Conservation (phyloP, 305 asterid species). For the Fraxinus velutina region DNA sequence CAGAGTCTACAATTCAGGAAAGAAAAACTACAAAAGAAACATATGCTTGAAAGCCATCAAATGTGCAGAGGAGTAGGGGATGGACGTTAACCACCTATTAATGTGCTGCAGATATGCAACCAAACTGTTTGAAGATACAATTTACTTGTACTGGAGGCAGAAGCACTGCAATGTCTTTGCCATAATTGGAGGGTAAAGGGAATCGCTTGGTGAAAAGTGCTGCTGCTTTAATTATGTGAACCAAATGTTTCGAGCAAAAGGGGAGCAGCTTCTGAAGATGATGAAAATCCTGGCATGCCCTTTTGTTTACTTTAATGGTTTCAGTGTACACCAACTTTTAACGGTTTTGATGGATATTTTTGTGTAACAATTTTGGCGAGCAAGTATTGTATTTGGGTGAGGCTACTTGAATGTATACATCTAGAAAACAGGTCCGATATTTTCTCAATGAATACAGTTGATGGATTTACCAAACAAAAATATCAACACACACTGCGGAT, state of each 20-base stretch:
- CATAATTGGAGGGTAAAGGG: not conserved
- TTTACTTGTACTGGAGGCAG: not conserved
- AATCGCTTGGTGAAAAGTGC: not conserved
- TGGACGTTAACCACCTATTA: not conserved
- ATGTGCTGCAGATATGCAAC: not conserved
- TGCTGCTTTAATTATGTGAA: not conserved
- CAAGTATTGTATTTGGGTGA: not conserved
- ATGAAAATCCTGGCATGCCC: not conserved
- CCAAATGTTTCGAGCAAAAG: not conserved
- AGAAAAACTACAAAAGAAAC: not conserved
- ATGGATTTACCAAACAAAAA: not conserved
- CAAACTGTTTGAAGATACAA: not conserved
- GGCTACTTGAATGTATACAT: not conserved
- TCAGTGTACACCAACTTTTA: not conserved
- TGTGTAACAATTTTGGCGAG: not conserved
- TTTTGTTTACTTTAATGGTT: not conserved
- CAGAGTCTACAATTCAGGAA: not conserved
- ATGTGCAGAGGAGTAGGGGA: not conserved
- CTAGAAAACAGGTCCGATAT: not conserved
- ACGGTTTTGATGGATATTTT: not conserved
- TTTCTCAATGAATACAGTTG: not conserved
- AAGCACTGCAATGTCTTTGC: not conserved
- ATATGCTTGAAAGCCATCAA: not conserved
- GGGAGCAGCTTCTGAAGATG: not conserved
- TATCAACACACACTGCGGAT: not conserved